Evolutionary conservation across 257 asterid genomes (phyloP).

Genomic region (Schizonepeta tenuifolia): DNA sequence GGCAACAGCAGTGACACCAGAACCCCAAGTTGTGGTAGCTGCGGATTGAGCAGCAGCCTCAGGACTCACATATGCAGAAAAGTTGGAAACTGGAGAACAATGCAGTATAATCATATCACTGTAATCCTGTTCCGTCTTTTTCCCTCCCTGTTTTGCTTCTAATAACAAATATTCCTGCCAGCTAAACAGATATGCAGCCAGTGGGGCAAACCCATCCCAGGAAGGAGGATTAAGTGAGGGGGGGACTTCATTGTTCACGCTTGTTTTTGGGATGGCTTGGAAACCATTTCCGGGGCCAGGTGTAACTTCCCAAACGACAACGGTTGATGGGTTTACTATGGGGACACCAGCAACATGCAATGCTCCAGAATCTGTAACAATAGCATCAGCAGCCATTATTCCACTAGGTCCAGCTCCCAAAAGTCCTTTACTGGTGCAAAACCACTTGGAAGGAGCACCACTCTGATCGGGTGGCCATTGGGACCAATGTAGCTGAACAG

Average conservation of each 20-base stretch:
- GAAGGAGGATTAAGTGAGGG: slow-evolving; percentile 93
- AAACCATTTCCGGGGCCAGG: slow-evolving; percentile 99
- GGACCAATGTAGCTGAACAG: slow-evolving; percentile 98
- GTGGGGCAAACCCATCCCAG: slow-evolving; percentile 95
- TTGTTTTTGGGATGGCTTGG: slow-evolving; percentile 82
- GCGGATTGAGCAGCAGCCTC: slow-evolving; percentile 98
- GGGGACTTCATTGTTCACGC: slow-evolving; percentile 69
- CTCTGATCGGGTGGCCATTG: slow-evolving; percentile 92
- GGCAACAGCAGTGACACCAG: slow-evolving; percentile 99
- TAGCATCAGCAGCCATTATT: slow-evolving; percentile 99
- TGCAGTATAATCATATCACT: slow-evolving; percentile 83
- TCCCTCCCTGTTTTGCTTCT: slow-evolving; percentile 83
- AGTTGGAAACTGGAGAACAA: slow-evolving; percentile 98
- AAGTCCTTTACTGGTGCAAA: slow-evolving; percentile 96
- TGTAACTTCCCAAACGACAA: slow-evolving; percentile 99
- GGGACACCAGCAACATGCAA: slow-evolving; percentile 99
- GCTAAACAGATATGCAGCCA: slow-evolving; percentile 94
- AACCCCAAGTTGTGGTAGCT: slow-evolving; percentile 98
- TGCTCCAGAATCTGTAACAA: slow-evolving; percentile 96
- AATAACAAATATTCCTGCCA: slow-evolving; percentile 90
- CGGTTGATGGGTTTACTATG: slow-evolving; percentile 96
- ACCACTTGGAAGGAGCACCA: slow-evolving; percentile 82
- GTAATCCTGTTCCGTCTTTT: slow-evolving; percentile 70
- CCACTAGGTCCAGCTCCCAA: slow-evolving; percentile 99
- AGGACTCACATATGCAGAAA: slow-evolving; percentile 98